phyloP scores from a whole-genome alignment of 495 filamentous ascomycete genomes.

The Xylaria cubensis region DNA sequence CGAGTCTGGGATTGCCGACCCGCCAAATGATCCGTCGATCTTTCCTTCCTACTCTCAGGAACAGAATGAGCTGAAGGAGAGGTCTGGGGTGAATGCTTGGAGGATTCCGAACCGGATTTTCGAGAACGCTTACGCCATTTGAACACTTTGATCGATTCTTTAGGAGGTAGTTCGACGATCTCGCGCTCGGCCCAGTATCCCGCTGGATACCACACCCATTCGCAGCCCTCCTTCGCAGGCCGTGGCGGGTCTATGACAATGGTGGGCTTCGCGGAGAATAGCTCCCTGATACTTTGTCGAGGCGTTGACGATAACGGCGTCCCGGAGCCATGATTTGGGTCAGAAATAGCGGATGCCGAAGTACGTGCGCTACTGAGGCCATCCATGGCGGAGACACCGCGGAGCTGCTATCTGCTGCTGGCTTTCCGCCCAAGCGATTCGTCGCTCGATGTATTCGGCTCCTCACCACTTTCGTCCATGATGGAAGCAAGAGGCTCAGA shows the following conservation, averaged over 20 bases:
- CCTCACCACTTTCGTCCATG: conserved; percentile 17
- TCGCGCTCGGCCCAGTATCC: conserved; percentile 63
- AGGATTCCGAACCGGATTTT: conserved; percentile 41
- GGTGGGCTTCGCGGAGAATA: conserved; percentile 27
- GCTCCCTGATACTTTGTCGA: conserved; percentile 26
- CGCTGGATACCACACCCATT: conserved; percentile 64
- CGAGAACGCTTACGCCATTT: conserved; percentile 46
- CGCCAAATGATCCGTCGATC: conserved; percentile 31
- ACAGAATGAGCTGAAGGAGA: conserved; percentile 39
- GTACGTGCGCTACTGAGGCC: conserved; percentile 34
- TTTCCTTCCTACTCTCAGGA: conserved; percentile 41
- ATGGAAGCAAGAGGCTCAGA: conserved; percentile 15
- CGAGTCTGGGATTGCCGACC: conserved; percentile 33
- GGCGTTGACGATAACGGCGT: background rate
- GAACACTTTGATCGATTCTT: conserved; percentile 41
- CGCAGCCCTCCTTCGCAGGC: conserved; percentile 53
- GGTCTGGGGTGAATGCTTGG: conserved; percentile 33
- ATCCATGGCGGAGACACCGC: conserved; percentile 38
- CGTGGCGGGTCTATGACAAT: conserved; percentile 53
- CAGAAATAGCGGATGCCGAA: conserved; percentile 30
- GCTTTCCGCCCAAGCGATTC: conserved; percentile 28
- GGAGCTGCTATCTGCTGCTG: conserved; percentile 31
- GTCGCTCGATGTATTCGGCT: conserved; percentile 33
- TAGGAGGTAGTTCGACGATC: conserved; percentile 37
- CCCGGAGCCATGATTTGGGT: conserved; percentile 9